Evolutionary conservation across 1,284 basidiomycete species (phyloP), one percentile per base, ranked within the genome.

Genomic region (Ustilago loliicola): DNA sequence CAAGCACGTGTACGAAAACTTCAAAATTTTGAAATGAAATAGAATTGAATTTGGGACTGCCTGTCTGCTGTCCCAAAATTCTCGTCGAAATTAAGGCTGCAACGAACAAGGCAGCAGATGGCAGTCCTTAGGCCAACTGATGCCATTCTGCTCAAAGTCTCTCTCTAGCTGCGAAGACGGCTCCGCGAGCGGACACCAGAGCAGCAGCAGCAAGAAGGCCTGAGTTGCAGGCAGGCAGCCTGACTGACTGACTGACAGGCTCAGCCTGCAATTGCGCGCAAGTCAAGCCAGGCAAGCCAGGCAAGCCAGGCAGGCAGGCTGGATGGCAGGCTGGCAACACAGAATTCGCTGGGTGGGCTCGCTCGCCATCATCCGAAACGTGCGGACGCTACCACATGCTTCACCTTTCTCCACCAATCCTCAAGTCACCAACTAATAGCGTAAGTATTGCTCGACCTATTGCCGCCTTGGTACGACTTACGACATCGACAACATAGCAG

Each of bases 361-460:
- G 72, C 72, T 76, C 68, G 67, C 67, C 64, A 76, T 76, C 73
- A 76, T 58, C 57, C 61, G 61, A 32, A 65, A 64, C 47, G 32
- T 51, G 61, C 53, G 34, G 38, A 63, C 62, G 56, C 65, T 65
- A 50, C 38, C 58, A 56, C 32, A 38, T 36, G 53, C 21, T 71
- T 67, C 61, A 61, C 60, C 70, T 72, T 68, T 66, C 70, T 58
- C 74, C 70, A 77, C 74, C 74, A 77, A 77, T 68, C 74, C 70
- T 72, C 70, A 72, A 77, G 74, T 72, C 74, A 72, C 32, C 60
- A 56, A 50, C 63, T 19, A 62, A 60, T 63, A 72, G 74, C 70
- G 74, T 77, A 72, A 77, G 74, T 77, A 64, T 70, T 51, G 55
- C 64, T 40, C 71, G 48, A 45, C 58, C 34, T 42, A 34, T 63